Percentiles rank a stretch among this genome's conserved stretches.
Conservation (phyloP, 139 green algal species). For the Haematococcus sp. region DNA sequence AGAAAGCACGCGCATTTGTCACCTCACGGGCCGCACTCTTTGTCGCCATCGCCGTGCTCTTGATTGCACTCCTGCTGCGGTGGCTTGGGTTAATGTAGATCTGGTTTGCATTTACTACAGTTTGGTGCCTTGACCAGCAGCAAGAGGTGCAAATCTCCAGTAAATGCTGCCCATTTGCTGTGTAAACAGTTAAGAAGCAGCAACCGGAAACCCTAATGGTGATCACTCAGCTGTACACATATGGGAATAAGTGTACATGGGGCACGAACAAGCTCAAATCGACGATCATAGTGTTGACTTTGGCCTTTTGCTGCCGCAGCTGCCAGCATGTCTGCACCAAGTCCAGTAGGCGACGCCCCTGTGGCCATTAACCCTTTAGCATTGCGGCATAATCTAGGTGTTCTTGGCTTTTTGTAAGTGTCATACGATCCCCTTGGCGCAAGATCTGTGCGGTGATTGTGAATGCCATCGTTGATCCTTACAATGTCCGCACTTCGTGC, state of each 20-base stretch:
- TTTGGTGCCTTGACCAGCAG: background rate
- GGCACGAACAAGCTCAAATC: too few species aligned
- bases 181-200: too few species aligned
- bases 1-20: conserved; percentile 6
- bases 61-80: conserved; percentile 40
- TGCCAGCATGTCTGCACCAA: too few species aligned
- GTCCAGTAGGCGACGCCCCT: too few species aligned
- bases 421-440: background rate
- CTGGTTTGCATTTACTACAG: background rate
- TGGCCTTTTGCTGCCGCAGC: too few species aligned
- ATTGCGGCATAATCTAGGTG: conserved; percentile 41
- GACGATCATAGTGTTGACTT: too few species aligned
- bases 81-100: conserved; percentile 33
- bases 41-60: conserved; percentile 22
- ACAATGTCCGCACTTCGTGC: background rate
- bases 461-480: background rate
- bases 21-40: conserved; percentile 19
- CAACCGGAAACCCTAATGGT: too few species aligned
- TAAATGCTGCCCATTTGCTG: too few species aligned
- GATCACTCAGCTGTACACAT: too few species aligned
- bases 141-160: too few species aligned
- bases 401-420: conserved; percentile 51
- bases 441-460: background rate
- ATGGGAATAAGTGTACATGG: too few species aligned
- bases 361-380: conserved; percentile 19